Evolutionary conservation across 2,329 filamentous ascomycete genomes (phyloP).

Genomic region (Fusarium acutatum): DNA sequence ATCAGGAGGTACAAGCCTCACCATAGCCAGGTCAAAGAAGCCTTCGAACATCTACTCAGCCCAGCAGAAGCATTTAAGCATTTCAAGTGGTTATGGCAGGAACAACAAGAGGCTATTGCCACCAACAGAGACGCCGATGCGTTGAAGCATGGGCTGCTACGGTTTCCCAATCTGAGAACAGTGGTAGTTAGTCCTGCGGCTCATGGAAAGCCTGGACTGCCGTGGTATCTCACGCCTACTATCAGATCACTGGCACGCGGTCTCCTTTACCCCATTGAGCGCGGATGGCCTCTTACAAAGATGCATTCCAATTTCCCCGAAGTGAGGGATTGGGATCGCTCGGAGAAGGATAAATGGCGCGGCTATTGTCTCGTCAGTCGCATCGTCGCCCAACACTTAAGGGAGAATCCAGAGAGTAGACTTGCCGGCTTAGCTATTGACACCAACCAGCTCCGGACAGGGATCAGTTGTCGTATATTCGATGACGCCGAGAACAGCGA

Average conservation of each 20-base stretch:
- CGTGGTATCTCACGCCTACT: conserved; percentile 48
- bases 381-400: conserved; percentile 37
- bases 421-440: conserved; percentile 50
- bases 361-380: conserved; percentile 44
- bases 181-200: conserved; percentile 51
- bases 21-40: background rate
- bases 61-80: conserved; percentile 34
- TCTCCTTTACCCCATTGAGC: conserved; percentile 51
- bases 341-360: conserved; percentile 33
- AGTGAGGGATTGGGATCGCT: background rate
- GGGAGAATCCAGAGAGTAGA: background rate
- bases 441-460: conserved; percentile 41
- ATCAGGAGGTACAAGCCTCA: background rate
- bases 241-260: conserved; percentile 24
- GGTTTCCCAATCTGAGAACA: conserved; percentile 47
- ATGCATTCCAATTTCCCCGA: background rate
- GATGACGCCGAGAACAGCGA: background rate
- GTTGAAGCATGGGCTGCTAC: conserved; percentile 41
- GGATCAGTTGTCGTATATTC: conserved; percentile 39
- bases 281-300: conserved; percentile 32
- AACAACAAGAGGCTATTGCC: conserved; percentile 46
- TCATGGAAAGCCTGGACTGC: conserved; percentile 48
- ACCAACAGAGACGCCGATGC: conserved; percentile 42
- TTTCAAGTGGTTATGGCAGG: conserved; percentile 46
- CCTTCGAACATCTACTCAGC: background rate